phyloP scores from a whole-genome alignment of 169 alveolate species.

The Plasmodium blacklocki region DNA sequence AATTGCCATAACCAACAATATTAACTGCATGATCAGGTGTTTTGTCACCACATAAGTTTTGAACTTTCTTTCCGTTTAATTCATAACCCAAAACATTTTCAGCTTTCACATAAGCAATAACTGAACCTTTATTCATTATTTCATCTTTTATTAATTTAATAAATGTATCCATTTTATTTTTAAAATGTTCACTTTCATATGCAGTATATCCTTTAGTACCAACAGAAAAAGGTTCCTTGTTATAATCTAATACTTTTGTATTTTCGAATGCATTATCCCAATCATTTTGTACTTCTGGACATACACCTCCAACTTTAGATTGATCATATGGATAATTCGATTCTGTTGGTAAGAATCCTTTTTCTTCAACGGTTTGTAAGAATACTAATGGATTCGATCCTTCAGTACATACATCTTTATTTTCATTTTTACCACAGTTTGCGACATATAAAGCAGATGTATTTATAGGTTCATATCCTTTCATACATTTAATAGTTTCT shows the following conservation, averaged over 20 bases:
- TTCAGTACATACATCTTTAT: not conserved
- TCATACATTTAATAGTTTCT: constrained; percentile 58
- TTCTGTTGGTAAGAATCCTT: constrained; percentile 1
- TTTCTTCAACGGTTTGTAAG: not conserved
- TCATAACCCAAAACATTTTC: constrained; percentile 38
- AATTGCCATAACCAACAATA: constrained; percentile 71
- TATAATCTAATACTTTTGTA: not conserved
- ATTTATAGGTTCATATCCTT: not conserved
- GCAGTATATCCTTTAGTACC: not conserved
- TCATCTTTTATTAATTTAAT: constrained; percentile 31
- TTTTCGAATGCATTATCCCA: not conserved
- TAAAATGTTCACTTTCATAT: not conserved
- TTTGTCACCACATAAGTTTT: constrained; percentile 28
- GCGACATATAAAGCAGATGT: constrained; percentile 6
- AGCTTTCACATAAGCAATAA: constrained; percentile 50
- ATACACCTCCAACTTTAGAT: not conserved
- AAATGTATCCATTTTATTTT: constrained; percentile 11
- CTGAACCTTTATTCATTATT: constrained; percentile 58
- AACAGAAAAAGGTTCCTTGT: not conserved
- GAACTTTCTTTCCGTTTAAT: constrained; percentile 65
- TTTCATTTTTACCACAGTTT: not conserved
- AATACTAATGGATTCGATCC: not conserved
- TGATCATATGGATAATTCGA: not conserved
- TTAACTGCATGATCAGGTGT: constrained; percentile 57
- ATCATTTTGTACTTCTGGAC: not conserved